A percentile compares a stretch with the other conserved stretches of the same genome.
phyloP scores from a whole-genome alignment of 768 basidiomycete species.

The Collybia sordida region DNA sequence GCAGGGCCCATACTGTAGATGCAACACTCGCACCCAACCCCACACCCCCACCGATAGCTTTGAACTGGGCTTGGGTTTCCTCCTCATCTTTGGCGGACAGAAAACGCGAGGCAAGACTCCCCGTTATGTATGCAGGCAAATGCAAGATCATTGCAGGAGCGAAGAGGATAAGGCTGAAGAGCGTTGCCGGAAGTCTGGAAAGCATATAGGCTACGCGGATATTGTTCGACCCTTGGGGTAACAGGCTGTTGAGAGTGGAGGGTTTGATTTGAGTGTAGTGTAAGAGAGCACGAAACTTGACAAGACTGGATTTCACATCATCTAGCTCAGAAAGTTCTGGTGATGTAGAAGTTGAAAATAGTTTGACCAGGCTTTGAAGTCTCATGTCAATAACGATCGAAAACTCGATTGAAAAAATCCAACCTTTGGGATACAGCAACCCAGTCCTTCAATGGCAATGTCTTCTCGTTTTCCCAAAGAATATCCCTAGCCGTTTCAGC shows the following conservation, averaged over 20 bases:
- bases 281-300: too few species aligned
- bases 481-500: background rate
- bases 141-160: slow-evolving; percentile 48
- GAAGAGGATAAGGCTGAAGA: slow-evolving; percentile 34
- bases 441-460: too few species aligned
- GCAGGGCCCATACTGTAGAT: too few species aligned
- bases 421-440: too few species aligned
- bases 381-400: too few species aligned
- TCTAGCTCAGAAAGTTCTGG: too few species aligned
- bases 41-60: slow-evolving; percentile 57
- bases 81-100: slow-evolving; percentile 53
- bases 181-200: slow-evolving; percentile 35
- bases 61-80: slow-evolving; percentile 71
- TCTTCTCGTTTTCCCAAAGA: too few species aligned
- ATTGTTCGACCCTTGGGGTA: slow-evolving; percentile 27
- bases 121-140: slow-evolving; percentile 58
- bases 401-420: too few species aligned
- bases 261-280: background rate
- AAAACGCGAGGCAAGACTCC: slow-evolving; percentile 38
- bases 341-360: too few species aligned
- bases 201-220: slow-evolving; percentile 23
- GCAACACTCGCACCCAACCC: slow-evolving; percentile 26
- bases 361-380: too few species aligned
- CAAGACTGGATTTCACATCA: too few species aligned
- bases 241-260: background rate